Conservation (phyloP, 169 alveolate genomes). For the Theileria orientalis region DNA sequence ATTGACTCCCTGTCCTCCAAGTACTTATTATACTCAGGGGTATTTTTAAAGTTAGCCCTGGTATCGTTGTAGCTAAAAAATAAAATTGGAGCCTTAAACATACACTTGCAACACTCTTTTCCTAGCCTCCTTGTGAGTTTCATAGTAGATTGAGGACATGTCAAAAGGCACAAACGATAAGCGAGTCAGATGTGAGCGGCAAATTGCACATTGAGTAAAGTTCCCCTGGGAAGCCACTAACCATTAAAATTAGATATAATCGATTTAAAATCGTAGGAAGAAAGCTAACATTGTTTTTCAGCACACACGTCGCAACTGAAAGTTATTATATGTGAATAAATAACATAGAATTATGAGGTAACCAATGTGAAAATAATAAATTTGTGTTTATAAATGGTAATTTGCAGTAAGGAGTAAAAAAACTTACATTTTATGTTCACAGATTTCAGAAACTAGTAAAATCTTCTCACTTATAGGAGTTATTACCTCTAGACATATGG, state of each 20-base stretch:
- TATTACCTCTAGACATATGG: slow-evolving; percentile 62
- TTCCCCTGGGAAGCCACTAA: slow-evolving; percentile 58
- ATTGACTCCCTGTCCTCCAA: slow-evolving; percentile 70
- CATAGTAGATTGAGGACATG: slow-evolving; percentile 42
- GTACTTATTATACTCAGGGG: slow-evolving; percentile 73
- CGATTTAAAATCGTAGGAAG: neutral
- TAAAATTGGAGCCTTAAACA: slow-evolving; percentile 6
- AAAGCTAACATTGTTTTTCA: slow-evolving; percentile 54
- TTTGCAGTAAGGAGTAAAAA: neutral
- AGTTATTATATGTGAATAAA: neutral
- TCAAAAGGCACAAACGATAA: slow-evolving; percentile 48
- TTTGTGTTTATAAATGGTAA: neutral
- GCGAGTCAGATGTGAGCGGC: slow-evolving; percentile 61
- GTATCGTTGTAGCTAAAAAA: slow-evolving; percentile 70
- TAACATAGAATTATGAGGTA: too few relatives aligned
- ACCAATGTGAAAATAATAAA: neutral
- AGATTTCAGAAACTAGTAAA: slow-evolving; percentile 53
- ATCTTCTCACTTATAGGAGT: slow-evolving; percentile 62
- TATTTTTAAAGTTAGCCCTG: slow-evolving; percentile 70
- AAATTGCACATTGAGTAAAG: slow-evolving; percentile 65
- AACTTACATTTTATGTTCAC: slow-evolving; percentile 65
- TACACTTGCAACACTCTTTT: slow-evolving; percentile 61
- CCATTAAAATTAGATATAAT: neutral
- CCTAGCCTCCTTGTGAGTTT: slow-evolving; percentile 46
- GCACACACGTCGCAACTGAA: slow-evolving; percentile 60